These are phyloP conservation scores for Diaporthe ampelina DNA, from an alignment of 2,329 filamentous ascomycete species.

Conservation along the genomic window DNA sequence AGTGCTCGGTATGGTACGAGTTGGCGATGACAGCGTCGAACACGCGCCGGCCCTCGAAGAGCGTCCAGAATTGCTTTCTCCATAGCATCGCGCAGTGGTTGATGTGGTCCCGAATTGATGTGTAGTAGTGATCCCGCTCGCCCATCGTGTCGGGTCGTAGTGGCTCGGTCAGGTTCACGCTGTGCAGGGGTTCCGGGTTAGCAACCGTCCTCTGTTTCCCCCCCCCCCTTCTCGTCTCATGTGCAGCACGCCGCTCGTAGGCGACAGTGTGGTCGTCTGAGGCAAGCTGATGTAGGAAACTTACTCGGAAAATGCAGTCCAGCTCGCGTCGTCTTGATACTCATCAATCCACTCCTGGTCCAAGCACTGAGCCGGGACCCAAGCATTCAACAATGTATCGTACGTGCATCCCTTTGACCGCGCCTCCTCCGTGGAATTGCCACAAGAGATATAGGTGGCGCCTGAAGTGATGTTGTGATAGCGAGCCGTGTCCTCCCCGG, in stretches of 20 bases:
- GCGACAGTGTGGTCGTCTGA: neutral
- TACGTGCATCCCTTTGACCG: slow-evolving; percentile 38
- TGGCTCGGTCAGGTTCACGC: slow-evolving; percentile 43
- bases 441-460: slow-evolving; percentile 34
- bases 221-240: too few relatives aligned
- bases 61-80: slow-evolving; percentile 46
- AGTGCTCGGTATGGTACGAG: slow-evolving; percentile 48
- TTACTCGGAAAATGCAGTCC: slow-evolving; percentile 44
- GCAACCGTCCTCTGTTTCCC: neutral
- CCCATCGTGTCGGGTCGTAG: slow-evolving; percentile 44
- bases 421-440: slow-evolving; percentile 41
- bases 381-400: slow-evolving; percentile 42
- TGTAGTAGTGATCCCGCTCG: slow-evolving; percentile 46
- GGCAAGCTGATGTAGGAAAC: neutral
- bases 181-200: neutral
- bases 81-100: slow-evolving; percentile 49
- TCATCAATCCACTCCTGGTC: slow-evolving; percentile 49
- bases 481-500: slow-evolving; percentile 10
- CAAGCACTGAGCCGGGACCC: slow-evolving; percentile 42
- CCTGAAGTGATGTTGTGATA: slow-evolving; percentile 30
- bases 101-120: slow-evolving; percentile 46
- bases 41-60: slow-evolving; percentile 44
- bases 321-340: slow-evolving; percentile 46
- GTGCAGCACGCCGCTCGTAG: neutral
- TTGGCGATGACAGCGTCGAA: slow-evolving; percentile 45